These are phyloP conservation scores for Coemansia furcata DNA, from an alignment of 192 early-diverging fungal species.

Conservation along the genomic window DNA sequence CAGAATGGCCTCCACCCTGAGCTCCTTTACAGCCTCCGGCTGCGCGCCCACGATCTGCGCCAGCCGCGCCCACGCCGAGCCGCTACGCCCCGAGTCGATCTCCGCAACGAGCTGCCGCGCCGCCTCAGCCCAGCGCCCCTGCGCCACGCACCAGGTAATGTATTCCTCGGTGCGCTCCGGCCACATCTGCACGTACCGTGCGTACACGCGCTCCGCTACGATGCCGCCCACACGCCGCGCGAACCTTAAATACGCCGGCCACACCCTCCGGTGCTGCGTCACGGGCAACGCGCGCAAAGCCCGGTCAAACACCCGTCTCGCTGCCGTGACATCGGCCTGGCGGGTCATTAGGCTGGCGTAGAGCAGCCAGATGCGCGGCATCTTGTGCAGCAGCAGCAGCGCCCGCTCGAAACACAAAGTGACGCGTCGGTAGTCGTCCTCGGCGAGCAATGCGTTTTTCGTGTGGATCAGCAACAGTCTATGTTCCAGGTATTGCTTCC, in stretches of 20 bases:
- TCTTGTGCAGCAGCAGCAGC: slow-evolving; percentile 91
- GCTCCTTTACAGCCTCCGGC: slow-evolving; percentile 41
- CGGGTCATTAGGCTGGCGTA: slow-evolving; percentile 68
- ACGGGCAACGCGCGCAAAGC: slow-evolving; percentile 86
- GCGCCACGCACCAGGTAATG: slow-evolving; percentile 65
- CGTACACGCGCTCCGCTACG: slow-evolving; percentile 75
- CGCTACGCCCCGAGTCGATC: slow-evolving; percentile 56
- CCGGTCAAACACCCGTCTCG: slow-evolving; percentile 86
- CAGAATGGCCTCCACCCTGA: slow-evolving; percentile 74
- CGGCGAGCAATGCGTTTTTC: slow-evolving; percentile 55
- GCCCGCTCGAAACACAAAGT: slow-evolving; percentile 83
- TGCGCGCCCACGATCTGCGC: slow-evolving; percentile 78
- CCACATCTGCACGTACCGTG: slow-evolving; percentile 83
- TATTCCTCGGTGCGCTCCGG: slow-evolving; percentile 75
- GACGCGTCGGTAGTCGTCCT: slow-evolving; percentile 63
- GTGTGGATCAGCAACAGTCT: slow-evolving; percentile 51
- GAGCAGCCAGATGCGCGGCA: slow-evolving; percentile 90
- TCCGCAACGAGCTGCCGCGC: slow-evolving; percentile 66
- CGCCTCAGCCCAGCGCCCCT: slow-evolving; percentile 74
- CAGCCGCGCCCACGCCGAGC: slow-evolving; percentile 79
- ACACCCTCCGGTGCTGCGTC: slow-evolving; percentile 89
- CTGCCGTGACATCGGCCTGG: slow-evolving; percentile 66
- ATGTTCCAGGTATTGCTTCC: slow-evolving; percentile 82
- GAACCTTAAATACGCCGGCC: slow-evolving; percentile 83
- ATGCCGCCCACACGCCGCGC: slow-evolving; percentile 75